phyloP scores from a whole-genome alignment of 1,284 basidiomycete species.

The Sanguinoderma infundibulare region DNA sequence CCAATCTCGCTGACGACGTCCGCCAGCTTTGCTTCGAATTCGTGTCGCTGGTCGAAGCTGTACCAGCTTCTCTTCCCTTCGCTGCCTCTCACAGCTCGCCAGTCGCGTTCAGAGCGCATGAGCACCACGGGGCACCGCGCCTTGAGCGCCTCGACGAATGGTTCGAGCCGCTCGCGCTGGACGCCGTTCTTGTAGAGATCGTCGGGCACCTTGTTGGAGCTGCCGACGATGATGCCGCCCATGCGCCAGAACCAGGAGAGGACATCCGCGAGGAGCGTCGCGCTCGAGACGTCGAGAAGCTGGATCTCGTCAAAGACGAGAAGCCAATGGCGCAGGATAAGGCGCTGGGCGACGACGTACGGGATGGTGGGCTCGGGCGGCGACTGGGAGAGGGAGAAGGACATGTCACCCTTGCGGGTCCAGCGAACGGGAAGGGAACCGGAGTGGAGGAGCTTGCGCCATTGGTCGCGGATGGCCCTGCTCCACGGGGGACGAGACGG shows the following conservation, averaged over 20 bases:
- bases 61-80: slow-evolving; percentile 40
- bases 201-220: slow-evolving; percentile 66
- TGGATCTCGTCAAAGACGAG: slow-evolving; percentile 77
- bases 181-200: slow-evolving; percentile 76
- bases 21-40: slow-evolving; percentile 31
- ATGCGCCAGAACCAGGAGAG: slow-evolving; percentile 79
- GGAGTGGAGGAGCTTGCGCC: slow-evolving; percentile 35
- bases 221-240: slow-evolving; percentile 66
- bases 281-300: slow-evolving; percentile 71
- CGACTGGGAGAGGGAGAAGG: slow-evolving; percentile 13
- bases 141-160: slow-evolving; percentile 69
- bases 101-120: slow-evolving; percentile 53
- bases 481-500: slow-evolving; percentile 37
- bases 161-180: slow-evolving; percentile 63
- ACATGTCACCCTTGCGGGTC: slow-evolving; percentile 30
- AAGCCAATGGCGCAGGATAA: slow-evolving; percentile 57
- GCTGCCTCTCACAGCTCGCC: slow-evolving; percentile 35
- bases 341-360: slow-evolving; percentile 51
- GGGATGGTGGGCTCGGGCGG: slow-evolving; percentile 41
- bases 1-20: not conserved
- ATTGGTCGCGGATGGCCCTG: slow-evolving; percentile 41
- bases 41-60: slow-evolving; percentile 26
- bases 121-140: slow-evolving; percentile 63
- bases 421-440: slow-evolving; percentile 48
- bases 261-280: slow-evolving; percentile 70